A percentile compares a stretch with the other conserved stretches of the same genome.
phyloP scores from a whole-genome alignment of 371 early-diverging fungal genomes.

The Syncephalastrum racemosum region DNA sequence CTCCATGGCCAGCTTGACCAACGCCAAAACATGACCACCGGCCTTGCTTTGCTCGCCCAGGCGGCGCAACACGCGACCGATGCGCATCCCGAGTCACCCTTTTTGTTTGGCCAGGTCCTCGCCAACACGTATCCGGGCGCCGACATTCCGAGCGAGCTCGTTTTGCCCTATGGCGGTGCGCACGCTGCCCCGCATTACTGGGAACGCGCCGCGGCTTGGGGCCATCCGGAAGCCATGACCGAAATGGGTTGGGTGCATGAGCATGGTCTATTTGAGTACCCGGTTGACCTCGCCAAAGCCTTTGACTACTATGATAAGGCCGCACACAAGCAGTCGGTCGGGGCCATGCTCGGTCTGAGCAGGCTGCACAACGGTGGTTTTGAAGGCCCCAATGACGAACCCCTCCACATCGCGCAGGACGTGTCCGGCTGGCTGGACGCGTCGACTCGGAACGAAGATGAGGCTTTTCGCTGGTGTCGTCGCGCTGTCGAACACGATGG shows the following conservation, averaged over 20 bases:
- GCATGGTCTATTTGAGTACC: constrained; percentile 21
- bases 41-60: constrained; percentile 11
- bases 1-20: constrained; percentile 20
- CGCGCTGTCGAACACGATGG: constrained; percentile 27
- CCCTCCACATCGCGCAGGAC: constrained; percentile 16
- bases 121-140: constrained; percentile 21
- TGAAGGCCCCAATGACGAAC: constrained; percentile 21
- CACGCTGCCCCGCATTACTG: constrained; percentile 15
- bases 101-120: constrained; percentile 18
- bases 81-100: constrained; percentile 16
- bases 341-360: constrained; percentile 29
- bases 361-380: constrained; percentile 22
- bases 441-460: constrained; percentile 44
- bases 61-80: constrained; percentile 18
- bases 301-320: constrained; percentile 26
- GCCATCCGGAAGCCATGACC: constrained; percentile 20
- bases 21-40: constrained; percentile 21
- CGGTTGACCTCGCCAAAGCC: constrained; percentile 19
- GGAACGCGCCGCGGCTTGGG: constrained; percentile 25
- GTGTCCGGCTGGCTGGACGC: constrained; percentile 37
- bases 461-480: constrained; percentile 47
- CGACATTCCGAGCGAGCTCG: constrained; percentile 17
- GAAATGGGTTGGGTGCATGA: constrained; percentile 27
- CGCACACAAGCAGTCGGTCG: constrained; percentile 5
- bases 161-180: constrained; percentile 14